Base-by-base conservation (phyloP, 2,329 filamentous ascomycete genomes). In the Ophiostoma populinum region DNA sequence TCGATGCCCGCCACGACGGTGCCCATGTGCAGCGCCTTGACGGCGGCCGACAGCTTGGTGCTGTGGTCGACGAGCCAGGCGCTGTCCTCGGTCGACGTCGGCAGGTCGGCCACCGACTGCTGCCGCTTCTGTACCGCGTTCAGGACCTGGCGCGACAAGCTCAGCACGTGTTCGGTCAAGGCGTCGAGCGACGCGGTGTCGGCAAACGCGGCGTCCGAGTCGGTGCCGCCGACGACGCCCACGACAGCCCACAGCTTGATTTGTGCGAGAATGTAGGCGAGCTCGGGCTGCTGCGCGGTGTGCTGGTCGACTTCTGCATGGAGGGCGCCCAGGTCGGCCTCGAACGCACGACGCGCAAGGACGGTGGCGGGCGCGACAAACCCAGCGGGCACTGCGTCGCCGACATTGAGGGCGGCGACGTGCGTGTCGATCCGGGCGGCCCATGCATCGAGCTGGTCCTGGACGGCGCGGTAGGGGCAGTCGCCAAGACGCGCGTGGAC, bases 91-190 rank as follows among this genome's bases (percentile, higher is more conserved):
- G 61, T 59, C 2, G 75, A 69, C 5, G 55, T 50, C 1, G 77
- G 73, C 2, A 75, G 55, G 4, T 60, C 58, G 9, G 59, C 54
- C 7, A 71, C 56, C 3, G 63, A 56, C 40, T 68, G 69, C 39
- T 71, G 68, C 30, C 79, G 65, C 42, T 75, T 71, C 51, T 94
- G 83, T 32, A 92, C 65, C 1, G 80, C 76, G 24, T 87, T 78
- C 2, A 94, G 70, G 19, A 87, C 68, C 33, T 71, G 70, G 52
- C 92, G 80, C 31, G 77, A 69, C n/a, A 79, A 60, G 1, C 55
- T 66, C 24, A 80, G 67, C 2, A 83, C 53, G 4, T 63, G 58
- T 11, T 63, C 55, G 27, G 73, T 67, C 29, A 85, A 66, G 1
- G 55, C 50, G 13, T 63, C 43, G 12, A 59, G 39, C 4, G 11